These are phyloP conservation scores for Sphaerulina populicola DNA, from an alignment of 2,329 filamentous ascomycete genomes.

Conservation along the genomic window DNA sequence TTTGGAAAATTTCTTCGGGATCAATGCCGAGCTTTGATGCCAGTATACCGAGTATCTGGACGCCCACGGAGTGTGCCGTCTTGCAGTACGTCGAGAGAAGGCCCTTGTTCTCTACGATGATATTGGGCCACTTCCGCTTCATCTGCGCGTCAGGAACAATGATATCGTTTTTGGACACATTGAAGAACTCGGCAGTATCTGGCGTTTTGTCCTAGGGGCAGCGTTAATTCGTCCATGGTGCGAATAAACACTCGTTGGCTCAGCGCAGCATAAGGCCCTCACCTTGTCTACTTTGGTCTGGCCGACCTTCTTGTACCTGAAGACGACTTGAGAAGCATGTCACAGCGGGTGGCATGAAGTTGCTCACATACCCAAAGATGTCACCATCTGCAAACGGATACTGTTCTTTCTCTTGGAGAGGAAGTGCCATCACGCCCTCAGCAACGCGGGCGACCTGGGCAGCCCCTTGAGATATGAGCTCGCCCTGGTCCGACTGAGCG, in stretches of 20 bases:
- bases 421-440: conserved; percentile 42
- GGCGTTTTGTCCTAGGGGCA: conserved; percentile 35
- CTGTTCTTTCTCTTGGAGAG: conserved; percentile 43
- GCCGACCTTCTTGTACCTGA: conserved; percentile 37
- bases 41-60: conserved; percentile 41
- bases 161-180: conserved; percentile 49
- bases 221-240: background rate
- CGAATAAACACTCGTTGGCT: background rate
- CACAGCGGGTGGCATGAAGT: background rate
- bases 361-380: conserved; percentile 23
- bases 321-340: background rate
- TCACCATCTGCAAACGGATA: conserved; percentile 40
- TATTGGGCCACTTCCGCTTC: conserved; percentile 24
- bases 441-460: conserved; percentile 33
- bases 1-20: conserved; percentile 35
- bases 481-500: conserved; percentile 23
- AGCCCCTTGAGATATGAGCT: conserved; percentile 24
- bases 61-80: conserved; percentile 41
- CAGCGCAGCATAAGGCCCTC: background rate
- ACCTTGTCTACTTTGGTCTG: conserved; percentile 40
- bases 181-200: conserved; percentile 51
- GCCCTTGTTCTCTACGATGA: conserved; percentile 23
- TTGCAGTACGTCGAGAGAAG: conserved; percentile 40
- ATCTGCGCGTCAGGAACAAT: conserved; percentile 34
- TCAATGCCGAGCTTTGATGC: conserved; percentile 41